Conservation (phyloP, 306 rosid species). For the Gillenia trifoliata region DNA sequence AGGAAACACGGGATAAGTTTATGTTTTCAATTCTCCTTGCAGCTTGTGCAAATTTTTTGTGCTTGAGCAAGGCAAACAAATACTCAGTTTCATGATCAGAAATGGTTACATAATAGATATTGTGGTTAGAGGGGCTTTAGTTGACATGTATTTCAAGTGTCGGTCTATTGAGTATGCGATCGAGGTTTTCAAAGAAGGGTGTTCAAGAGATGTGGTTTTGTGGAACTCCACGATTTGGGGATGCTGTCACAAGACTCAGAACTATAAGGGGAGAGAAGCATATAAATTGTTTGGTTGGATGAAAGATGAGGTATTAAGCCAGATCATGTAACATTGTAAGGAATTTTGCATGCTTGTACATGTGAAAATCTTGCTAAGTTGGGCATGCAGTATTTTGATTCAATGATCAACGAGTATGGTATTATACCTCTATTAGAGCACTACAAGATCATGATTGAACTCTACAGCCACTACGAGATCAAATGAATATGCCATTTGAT, state of each 20-base stretch:
- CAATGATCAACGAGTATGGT: conserved; percentile 49
- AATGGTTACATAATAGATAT: conserved; percentile 47
- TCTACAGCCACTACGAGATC: conserved; percentile 46
- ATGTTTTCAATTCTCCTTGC: conserved; percentile 57
- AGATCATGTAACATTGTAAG: conserved; percentile 64
- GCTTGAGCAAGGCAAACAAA: conserved; percentile 51
- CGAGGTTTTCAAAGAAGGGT: conserved; percentile 42
- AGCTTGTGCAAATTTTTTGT: conserved; percentile 61
- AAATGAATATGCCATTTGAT: conserved; percentile 57
- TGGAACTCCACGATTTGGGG: conserved; percentile 69
- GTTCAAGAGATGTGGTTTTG: conserved; percentile 43
- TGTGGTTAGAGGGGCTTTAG: conserved; percentile 48
- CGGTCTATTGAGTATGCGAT: conserved; percentile 45
- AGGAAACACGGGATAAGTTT: conserved; percentile 42
- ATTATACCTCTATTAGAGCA: conserved; percentile 61
- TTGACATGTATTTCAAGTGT: conserved; percentile 65
- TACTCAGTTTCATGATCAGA: conserved; percentile 66
- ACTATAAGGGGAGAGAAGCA: conserved; percentile 36
- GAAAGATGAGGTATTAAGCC: conserved; percentile 53
- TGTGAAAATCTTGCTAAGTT: conserved; percentile 55
- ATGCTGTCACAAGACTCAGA: conserved; percentile 65
- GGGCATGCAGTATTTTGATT: conserved; percentile 46
- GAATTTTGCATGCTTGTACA: conserved; percentile 57
- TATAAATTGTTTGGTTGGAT: conserved; percentile 38
- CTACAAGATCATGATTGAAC: conserved; percentile 69